Evolutionary conservation across 768 basidiomycete genomes (phyloP), one percentile per base, ranked within the genome.

Genomic region (Multifurca ochricompacta): DNA sequence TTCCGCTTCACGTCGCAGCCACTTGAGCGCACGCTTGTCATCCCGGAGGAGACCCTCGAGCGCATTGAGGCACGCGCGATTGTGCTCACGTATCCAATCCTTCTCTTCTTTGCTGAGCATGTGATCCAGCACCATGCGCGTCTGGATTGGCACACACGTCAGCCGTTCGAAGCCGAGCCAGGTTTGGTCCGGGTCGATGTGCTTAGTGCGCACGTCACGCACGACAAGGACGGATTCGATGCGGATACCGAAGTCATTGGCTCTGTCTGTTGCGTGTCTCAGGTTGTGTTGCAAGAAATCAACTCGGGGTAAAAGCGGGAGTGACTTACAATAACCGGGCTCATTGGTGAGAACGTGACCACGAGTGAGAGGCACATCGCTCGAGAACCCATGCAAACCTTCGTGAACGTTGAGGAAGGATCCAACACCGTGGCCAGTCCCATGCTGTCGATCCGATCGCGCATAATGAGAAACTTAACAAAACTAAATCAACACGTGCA

Each of bases 291-390:
- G n/a, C n/a, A n/a, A 34, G 32, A 39, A 9, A 37, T 23, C 1
- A 27, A 9, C 3, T 1, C 9, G n/a, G 18, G 35, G 43, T 42
- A 3, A 30, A 14, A 14, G 3, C 23, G 21, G 39, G 36, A 10
- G n/a, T 52, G 31, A 77, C 86, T 67, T 65, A 90, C 86, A 95
- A 70, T 83, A 94, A 0, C 92, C 93, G 43, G 93, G 95, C 70
- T 97, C 93, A 63, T 96, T 94, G 43, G 92, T 92, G 54, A 94
- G 82, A 62, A 94, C 82, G 68, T 96, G 84, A 10, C 96, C 96
- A n/a, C 82, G 81, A 21, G 77, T 74, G 30, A 97, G 77, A 2
- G 88, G 78, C 28, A 83, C 75, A 36, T 74, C 74, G 63, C 76
- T 82, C 19, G 80, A 76, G 70, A 95, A 90, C 36, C 85, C 80